Evolutionary conservation across 805 yeast species (phyloP).

Genomic region (Groenewaldozyma tartarivorans): DNA sequence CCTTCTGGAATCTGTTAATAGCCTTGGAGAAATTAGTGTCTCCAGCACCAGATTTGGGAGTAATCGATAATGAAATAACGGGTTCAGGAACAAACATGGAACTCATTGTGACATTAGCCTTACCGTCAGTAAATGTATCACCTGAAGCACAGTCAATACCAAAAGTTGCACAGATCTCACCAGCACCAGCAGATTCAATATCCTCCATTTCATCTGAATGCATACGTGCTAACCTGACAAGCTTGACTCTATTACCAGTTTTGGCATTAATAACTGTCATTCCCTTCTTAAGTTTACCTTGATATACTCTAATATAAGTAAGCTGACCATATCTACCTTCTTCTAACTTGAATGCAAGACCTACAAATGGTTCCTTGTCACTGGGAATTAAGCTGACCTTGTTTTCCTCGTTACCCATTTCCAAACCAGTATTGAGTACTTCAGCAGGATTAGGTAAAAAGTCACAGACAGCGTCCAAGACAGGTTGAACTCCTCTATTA

Average conservation of each 20-base stretch:
- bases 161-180: slow-evolving; percentile 98
- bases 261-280: slow-evolving; percentile 79
- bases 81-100: slow-evolving; percentile 99
- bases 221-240: slow-evolving; percentile 93
- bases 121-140: slow-evolving; percentile 89
- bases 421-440: slow-evolving; percentile 82
- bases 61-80: slow-evolving; percentile 84
- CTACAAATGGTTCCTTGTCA: slow-evolving; percentile 72
- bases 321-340: slow-evolving; percentile 98
- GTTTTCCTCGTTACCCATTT: slow-evolving; percentile 49
- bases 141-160: slow-evolving; percentile 99
- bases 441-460: slow-evolving; percentile 94
- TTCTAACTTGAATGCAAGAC: slow-evolving; percentile 96
- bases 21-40: slow-evolving; percentile 95
- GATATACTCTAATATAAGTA: slow-evolving; percentile 94
- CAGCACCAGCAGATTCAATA: slow-evolving; percentile 88
- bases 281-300: slow-evolving; percentile 90
- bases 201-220: slow-evolving; percentile 99
- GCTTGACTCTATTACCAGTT: slow-evolving; percentile 87
- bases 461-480: slow-evolving; percentile 91
- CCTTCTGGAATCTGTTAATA: slow-evolving; percentile 93
- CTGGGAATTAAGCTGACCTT: slow-evolving; percentile 71
- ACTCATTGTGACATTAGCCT: slow-evolving; percentile 76
- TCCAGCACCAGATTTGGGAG: slow-evolving; percentile 59
- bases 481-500: slow-evolving; percentile 91